These are phyloP conservation scores for Monilinia fructigena DNA, from an alignment of 2,329 filamentous ascomycete species.

Conservation along the genomic window DNA sequence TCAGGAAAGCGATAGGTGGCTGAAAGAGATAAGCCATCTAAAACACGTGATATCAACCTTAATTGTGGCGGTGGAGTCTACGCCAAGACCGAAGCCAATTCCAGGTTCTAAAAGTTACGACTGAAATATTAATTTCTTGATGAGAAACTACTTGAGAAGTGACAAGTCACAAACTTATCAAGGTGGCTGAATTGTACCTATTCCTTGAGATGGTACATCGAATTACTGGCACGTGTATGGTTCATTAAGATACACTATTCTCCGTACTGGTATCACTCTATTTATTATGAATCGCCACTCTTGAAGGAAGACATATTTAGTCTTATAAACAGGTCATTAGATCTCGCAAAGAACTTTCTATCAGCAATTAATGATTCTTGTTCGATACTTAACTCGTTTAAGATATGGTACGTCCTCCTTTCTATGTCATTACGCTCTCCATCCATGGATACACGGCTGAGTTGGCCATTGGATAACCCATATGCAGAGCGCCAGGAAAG, in stretches of 20 bases:
- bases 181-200: too few relatives aligned
- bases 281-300: too few relatives aligned
- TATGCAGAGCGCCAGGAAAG: conserved; percentile 60
- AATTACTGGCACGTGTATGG: too few relatives aligned
- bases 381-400: background rate
- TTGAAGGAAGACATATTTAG: too few relatives aligned
- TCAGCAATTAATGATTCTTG: background rate
- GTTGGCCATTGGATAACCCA: conserved; percentile 66
- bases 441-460: conserved; percentile 59
- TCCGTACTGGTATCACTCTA: too few relatives aligned
- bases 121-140: too few relatives aligned
- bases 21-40: background rate
- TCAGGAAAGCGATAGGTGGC: background rate
- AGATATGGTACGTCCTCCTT: background rate
- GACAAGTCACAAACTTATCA: too few relatives aligned
- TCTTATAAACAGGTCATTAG: background rate
- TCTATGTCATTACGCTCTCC: conserved; percentile 48
- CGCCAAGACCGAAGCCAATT: too few relatives aligned
- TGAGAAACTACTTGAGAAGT: too few relatives aligned
- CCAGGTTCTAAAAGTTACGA: too few relatives aligned
- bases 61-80: background rate
- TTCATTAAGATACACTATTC: too few relatives aligned
- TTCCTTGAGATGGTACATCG: too few relatives aligned
- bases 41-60: background rate
- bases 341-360: background rate